A percentile compares a stretch with the other conserved stretches of the same genome.
Conservation (phyloP, 257 asterid genomes). For the Gentiana dahurica region DNA sequence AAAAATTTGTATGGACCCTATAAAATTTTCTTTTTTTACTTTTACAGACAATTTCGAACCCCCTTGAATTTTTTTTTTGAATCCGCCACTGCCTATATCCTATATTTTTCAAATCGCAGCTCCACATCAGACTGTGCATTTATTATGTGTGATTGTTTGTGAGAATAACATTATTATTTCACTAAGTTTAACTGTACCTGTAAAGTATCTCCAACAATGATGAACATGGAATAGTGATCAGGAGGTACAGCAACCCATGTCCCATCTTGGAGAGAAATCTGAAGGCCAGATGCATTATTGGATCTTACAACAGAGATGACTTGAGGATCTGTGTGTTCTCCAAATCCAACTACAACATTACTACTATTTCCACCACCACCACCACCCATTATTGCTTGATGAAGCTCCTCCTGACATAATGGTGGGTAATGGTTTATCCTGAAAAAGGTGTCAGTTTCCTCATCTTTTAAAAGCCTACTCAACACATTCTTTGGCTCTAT, state of each 20-base stretch:
- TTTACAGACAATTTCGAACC: too few relatives aligned
- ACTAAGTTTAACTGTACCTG: conserved; percentile 10
- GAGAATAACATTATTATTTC: background rate
- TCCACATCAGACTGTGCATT: too few relatives aligned
- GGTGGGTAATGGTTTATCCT: conserved; percentile 28
- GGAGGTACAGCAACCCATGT: conserved; percentile 25
- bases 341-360: conserved; percentile 15
- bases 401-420: conserved; percentile 10
- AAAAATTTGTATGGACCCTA: too few relatives aligned
- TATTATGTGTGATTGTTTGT: background rate
- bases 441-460: conserved; percentile 19
- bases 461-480: conserved; percentile 20
- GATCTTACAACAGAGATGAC: conserved; percentile 23
- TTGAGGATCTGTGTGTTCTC: conserved; percentile 30
- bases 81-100: too few relatives aligned
- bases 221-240: conserved; percentile 19
- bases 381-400: conserved; percentile 8
- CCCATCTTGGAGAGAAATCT: conserved; percentile 20
- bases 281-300: conserved; percentile 21
- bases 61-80: too few relatives aligned
- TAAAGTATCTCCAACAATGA: conserved; percentile 25
- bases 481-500: conserved; percentile 15
- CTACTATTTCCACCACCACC: background rate
- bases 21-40: too few relatives aligned
- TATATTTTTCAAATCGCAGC: too few relatives aligned